A percentile compares a stretch with the other conserved stretches of the same genome.
phyloP scores from a whole-genome alignment of 768 basidiomycete genomes.

The Cystofilobasidium capitatum region DNA sequence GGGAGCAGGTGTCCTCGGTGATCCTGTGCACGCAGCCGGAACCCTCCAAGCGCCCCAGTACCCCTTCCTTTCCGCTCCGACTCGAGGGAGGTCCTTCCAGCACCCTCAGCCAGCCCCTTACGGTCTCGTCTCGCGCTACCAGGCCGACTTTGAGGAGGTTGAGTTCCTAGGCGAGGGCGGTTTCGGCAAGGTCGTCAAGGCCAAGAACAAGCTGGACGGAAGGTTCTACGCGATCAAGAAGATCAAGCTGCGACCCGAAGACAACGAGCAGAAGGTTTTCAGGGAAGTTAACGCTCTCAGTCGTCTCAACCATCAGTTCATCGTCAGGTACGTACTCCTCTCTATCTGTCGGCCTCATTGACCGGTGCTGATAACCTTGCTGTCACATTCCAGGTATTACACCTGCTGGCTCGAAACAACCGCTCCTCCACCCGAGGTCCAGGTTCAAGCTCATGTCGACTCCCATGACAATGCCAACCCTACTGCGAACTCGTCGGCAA shows the following conservation, averaged over 20 bases:
- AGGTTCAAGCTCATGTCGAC: background rate
- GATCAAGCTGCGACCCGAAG: conserved; percentile 63
- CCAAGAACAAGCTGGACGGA: conserved; percentile 74
- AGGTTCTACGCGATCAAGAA: conserved; percentile 78
- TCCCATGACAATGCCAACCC: background rate
- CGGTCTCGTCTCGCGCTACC: conserved; percentile 57
- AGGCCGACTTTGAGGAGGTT: conserved; percentile 87
- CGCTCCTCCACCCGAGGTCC: background rate
- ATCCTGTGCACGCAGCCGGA: background rate
- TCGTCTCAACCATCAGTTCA: conserved; percentile 72
- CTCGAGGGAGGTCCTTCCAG: background rate
- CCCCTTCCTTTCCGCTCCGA: conserved; percentile 15
- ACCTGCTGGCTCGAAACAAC: conserved; percentile 22
- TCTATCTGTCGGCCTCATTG: conserved; percentile 45
- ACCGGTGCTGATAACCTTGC: conserved; percentile 34
- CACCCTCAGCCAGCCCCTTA: background rate
- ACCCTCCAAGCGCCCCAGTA: background rate
- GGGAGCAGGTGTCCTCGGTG: too few relatives aligned
- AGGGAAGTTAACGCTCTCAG: conserved; percentile 85
- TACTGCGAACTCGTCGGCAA: background rate
- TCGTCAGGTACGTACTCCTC: conserved; percentile 56
- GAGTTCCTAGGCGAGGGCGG: conserved; percentile 78
- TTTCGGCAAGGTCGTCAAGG: conserved; percentile 92
- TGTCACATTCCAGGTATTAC: conserved; percentile 2
- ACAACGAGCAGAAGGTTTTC: conserved; percentile 78